Conservation (phyloP, 805 yeast genomes). For the Teunomyces aglyptinius region DNA sequence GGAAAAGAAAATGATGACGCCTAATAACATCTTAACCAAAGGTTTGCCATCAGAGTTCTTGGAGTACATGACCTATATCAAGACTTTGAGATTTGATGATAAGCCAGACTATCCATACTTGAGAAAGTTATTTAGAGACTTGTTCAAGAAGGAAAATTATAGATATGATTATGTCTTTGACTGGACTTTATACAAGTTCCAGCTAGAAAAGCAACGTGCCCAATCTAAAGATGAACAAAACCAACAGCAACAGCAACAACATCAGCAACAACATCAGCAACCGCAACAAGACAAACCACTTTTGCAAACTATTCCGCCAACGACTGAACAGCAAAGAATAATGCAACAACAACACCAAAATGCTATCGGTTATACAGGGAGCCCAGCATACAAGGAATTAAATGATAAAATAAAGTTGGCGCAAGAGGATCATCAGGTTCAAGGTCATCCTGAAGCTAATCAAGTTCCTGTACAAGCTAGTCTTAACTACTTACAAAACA, state of each 20-base stretch:
- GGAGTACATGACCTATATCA: constrained; percentile 82
- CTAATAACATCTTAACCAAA: constrained; percentile 79
- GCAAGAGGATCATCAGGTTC: background rate
- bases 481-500: background rate
- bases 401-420: constrained; percentile 2
- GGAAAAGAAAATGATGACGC: constrained; percentile 91
- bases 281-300: constrained; percentile 13
- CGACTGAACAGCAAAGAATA: constrained; percentile 1
- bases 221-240: constrained; percentile 35
- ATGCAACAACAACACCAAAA: constrained; percentile 13
- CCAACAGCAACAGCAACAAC: constrained; percentile 15
- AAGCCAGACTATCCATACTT: constrained; percentile 91
- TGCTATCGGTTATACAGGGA: background rate
- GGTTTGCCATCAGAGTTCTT: constrained; percentile 92
- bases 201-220: constrained; percentile 53
- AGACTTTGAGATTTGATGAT: constrained; percentile 90
- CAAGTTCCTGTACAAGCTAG: background rate
- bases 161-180: constrained; percentile 93
- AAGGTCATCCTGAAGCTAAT: background rate
- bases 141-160: constrained; percentile 83
- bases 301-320: constrained; percentile 3
- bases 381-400: constrained; percentile 1
- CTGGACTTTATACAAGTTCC: constrained; percentile 89
- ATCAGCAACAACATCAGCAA: constrained; percentile 16
- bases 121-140: constrained; percentile 84